Evolutionary conservation across 257 asterid genomes (phyloP).

Genomic region (Solanum pinnatisectum): DNA sequence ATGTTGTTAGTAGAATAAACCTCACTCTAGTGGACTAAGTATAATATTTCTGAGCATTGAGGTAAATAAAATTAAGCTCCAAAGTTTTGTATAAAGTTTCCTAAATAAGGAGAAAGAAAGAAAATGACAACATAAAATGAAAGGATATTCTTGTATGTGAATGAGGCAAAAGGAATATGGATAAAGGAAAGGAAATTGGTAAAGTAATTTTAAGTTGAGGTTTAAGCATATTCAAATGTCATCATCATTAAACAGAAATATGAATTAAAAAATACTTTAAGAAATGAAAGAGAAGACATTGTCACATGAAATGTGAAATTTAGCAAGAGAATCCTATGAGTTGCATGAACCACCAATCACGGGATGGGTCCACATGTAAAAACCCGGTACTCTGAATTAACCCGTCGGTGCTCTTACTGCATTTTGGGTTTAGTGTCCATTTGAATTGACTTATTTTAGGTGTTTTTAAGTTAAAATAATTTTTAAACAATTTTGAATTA

Average conservation of each 20-base stretch:
- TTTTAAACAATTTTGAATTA: too few species aligned
- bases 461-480: too few species aligned
- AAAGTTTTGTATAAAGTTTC: not conserved
- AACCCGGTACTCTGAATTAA: not conserved
- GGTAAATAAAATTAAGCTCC: not conserved
- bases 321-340: not conserved
- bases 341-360: constrained; percentile 28
- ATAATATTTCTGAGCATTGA: not conserved
- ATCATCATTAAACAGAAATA: not conserved
- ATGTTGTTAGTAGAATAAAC: not conserved
- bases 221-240: not conserved
- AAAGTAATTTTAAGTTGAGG: not conserved
- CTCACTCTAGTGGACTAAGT: not conserved
- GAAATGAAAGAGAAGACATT: not conserved
- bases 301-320: not conserved
- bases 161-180: not conserved
- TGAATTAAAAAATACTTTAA: not conserved
- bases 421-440: not conserved
- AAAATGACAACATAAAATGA: not conserved
- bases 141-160: not conserved
- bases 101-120: not conserved
- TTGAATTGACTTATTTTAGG: too few species aligned
- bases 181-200: not conserved
- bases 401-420: constrained; percentile 13
- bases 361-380: constrained; percentile 26